Base-by-base conservation (phyloP, 1,284 basidiomycete species). In the Cronartium quercuum region DNA sequence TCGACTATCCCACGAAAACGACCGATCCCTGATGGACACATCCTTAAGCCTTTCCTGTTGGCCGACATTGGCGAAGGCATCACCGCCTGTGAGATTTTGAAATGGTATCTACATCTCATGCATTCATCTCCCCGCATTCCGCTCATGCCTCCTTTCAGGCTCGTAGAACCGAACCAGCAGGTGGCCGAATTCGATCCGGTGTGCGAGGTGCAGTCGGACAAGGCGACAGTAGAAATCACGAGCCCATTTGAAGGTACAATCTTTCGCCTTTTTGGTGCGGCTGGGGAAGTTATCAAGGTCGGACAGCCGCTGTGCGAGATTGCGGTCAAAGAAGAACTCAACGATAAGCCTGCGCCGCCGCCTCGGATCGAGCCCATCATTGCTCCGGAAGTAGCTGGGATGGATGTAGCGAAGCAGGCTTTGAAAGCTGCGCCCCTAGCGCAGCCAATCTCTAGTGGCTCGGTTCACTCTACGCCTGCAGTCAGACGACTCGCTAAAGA, bases 201-300 rank as follows among this genome's bases (percentile, higher is more conserved):
- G 2, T 94, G 92, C 80, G 94, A 96, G 79, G 94, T 97, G 0
- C 92, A 94, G 83, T 91, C 90, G 77, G 94, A 97, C 85, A 97
- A 97, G 82, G 91, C 91, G 2, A 91, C 89, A 78, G 94, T 96
- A 35, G 94, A 96, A 81, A 92, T 96, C 76, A 96, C 94, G 0
- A 90, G 89, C 75, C 92, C 93, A 0, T 93, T 87, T 79, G 88
- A 92, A 41, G 94, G 94, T 1, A 84, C 87, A 40, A 84, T 96
- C 61, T 87, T 85, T 76, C 84, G 89, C 70, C 83, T 95, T 18
- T 85, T 91, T 5, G 90, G 91, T 34, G 84, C 88, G 77, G 90
- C 90, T 77, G 94, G 94, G 21, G 87, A 92, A 78, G 87, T 94
- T 13, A 90, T 91, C 44, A 92, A 91, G 80, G 94, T 96, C 18